A percentile compares a stretch with the other conserved stretches of the same genome.
These are phyloP conservation scores for Penicillium sp. DNA, from an alignment of 2,329 filamentous ascomycete species.

Conservation along the genomic window DNA sequence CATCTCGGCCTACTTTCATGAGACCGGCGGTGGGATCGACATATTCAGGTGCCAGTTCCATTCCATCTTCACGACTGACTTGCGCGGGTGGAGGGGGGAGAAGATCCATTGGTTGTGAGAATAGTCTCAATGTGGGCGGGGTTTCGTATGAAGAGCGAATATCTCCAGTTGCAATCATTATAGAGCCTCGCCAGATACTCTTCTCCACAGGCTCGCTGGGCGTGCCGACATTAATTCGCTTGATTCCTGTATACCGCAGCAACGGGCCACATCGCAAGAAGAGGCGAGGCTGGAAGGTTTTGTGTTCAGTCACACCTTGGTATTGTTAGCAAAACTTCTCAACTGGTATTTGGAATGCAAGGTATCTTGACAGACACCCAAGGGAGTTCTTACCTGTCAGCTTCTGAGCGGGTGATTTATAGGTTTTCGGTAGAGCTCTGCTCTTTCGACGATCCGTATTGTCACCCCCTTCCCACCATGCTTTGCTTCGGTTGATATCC, in stretches of 20 bases:
- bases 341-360: background rate
- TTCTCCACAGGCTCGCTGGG: slow-evolving; percentile 53
- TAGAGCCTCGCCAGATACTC: slow-evolving; percentile 87
- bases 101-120: slow-evolving; percentile 82
- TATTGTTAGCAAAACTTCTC: slow-evolving; percentile 6
- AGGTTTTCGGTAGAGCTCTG: slow-evolving; percentile 43
- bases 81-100: slow-evolving; percentile 75
- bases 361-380: background rate
- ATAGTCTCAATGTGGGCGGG: slow-evolving; percentile 76
- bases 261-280: slow-evolving; percentile 90
- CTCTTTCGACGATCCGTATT: slow-evolving; percentile 50
- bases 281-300: slow-evolving; percentile 78
- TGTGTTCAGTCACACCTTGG: slow-evolving; percentile 51
- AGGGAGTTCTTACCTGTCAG: slow-evolving; percentile 31
- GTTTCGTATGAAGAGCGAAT: slow-evolving; percentile 78
- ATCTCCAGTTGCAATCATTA: slow-evolving; percentile 95
- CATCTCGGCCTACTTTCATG: slow-evolving; percentile 79
- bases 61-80: slow-evolving; percentile 60
- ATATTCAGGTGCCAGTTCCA: slow-evolving; percentile 71
- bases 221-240: slow-evolving; percentile 42
- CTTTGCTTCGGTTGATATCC: slow-evolving; percentile 54
- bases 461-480: slow-evolving; percentile 75
- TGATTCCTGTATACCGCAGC: slow-evolving; percentile 88
- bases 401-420: slow-evolving; percentile 36
- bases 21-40: slow-evolving; percentile 88